A percentile compares a stretch with the other conserved stretches of the same genome.
Conservation (phyloP, 2,329 filamentous ascomycete genomes). For the Neurospora crassa region DNA sequence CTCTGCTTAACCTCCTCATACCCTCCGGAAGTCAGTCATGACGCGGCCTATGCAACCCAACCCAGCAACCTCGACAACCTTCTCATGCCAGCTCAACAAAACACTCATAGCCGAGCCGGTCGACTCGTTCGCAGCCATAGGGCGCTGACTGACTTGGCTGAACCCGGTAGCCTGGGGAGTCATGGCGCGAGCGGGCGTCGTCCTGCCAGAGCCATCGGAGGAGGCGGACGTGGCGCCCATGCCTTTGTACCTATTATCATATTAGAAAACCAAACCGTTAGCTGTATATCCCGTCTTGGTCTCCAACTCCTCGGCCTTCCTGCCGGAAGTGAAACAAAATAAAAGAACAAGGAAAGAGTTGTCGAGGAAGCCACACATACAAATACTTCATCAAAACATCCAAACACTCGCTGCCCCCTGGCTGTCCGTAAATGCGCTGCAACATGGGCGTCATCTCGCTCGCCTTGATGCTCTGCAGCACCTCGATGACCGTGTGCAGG, state of each 20-base stretch:
- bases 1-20: constrained; percentile 36
- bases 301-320: too few relatives aligned
- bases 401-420: constrained; percentile 73
- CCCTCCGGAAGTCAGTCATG: constrained; percentile 93
- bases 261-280: constrained; percentile 2
- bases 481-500: constrained; percentile 79
- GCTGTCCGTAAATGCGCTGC: constrained; percentile 65
- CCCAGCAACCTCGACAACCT: constrained; percentile 88
- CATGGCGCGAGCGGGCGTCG: constrained; percentile 36
- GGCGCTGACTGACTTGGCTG: constrained; percentile 60
- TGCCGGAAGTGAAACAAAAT: neutral
- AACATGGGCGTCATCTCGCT: constrained; percentile 90
- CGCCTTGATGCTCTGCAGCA: constrained; percentile 91
- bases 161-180: constrained; percentile 80
- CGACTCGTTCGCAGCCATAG: constrained; percentile 49
- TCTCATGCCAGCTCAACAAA: constrained; percentile 96
- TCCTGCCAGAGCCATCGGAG: constrained; percentile 31
- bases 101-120: constrained; percentile 92
- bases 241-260: constrained; percentile 65
- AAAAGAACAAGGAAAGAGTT: neutral
- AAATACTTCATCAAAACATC: constrained; percentile 98
- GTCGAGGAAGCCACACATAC: constrained; percentile 39
- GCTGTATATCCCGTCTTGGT: neutral
- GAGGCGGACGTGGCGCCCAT: constrained; percentile 49
- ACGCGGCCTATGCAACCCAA: constrained; percentile 84